phyloP scores from a whole-genome alignment of 306 rosid species.

The Parietaria judaica region DNA sequence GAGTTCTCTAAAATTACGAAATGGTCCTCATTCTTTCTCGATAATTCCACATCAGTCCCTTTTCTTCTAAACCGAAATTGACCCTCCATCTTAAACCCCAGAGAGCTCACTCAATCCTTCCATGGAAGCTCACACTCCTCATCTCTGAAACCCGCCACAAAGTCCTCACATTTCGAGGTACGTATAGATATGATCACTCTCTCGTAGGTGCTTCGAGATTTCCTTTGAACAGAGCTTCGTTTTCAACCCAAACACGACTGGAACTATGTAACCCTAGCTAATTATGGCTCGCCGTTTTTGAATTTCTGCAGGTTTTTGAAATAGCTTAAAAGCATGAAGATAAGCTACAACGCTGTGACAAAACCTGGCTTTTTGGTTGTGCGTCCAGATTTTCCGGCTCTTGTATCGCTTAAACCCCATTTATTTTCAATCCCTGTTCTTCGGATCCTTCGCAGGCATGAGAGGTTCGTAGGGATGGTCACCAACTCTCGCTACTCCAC shows the following conservation, averaged over 20 bases:
- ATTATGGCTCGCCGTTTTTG: background rate
- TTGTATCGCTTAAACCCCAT: constrained; percentile 38
- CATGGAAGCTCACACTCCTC: background rate
- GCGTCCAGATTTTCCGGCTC: constrained; percentile 47
- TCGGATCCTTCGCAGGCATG: constrained; percentile 25
- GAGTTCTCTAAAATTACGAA: background rate
- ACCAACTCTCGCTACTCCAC: constrained; percentile 44
- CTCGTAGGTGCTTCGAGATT: background rate
- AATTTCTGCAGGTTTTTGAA: constrained; percentile 35
- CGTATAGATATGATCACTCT: background rate
- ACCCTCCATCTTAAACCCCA: background rate
- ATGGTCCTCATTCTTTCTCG: background rate
- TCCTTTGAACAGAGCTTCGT: background rate
- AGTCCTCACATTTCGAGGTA: background rate
- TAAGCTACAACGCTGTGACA: constrained; percentile 38
- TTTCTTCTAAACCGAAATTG: background rate
- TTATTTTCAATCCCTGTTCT: constrained; percentile 34
- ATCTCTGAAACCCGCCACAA: background rate
- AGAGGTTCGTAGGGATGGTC: constrained; percentile 42
- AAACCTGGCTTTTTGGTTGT: constrained; percentile 49
- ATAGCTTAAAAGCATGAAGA: constrained; percentile 36
- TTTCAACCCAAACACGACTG: too few relatives aligned
- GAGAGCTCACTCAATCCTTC: too few relatives aligned
- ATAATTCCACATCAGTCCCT: background rate
- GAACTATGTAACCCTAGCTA: too few relatives aligned